Conservation (phyloP, 805 yeast genomes). For the Teunomyces funiuensis region DNA sequence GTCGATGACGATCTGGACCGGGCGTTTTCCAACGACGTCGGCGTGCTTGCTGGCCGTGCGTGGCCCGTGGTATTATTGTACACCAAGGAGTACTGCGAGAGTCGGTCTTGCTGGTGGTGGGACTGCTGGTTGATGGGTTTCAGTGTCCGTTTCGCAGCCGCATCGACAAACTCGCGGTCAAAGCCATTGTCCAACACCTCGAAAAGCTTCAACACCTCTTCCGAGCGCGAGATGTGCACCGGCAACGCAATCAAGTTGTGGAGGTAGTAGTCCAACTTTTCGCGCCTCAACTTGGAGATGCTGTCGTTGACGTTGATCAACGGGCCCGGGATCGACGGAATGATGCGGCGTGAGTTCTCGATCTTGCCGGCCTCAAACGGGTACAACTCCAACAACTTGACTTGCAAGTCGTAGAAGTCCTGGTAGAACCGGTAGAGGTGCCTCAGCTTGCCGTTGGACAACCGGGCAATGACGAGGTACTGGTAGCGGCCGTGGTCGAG, state of each 20-base stretch:
- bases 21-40: slow-evolving; percentile 7
- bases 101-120: slow-evolving; percentile 50
- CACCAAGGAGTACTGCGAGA: slow-evolving; percentile 49
- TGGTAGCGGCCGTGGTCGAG: slow-evolving; percentile 86
- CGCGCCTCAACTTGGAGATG: slow-evolving; percentile 53
- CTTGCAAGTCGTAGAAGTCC: slow-evolving; percentile 94
- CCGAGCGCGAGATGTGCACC: slow-evolving; percentile 66
- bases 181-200: slow-evolving; percentile 58
- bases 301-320: slow-evolving; percentile 83
- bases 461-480: slow-evolving; percentile 69
- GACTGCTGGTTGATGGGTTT: slow-evolving; percentile 41
- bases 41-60: slow-evolving; percentile 1
- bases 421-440: slow-evolving; percentile 86
- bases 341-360: slow-evolving; percentile 69
- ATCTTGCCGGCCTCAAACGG: slow-evolving; percentile 92
- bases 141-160: slow-evolving; percentile 19
- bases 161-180: slow-evolving; percentile 47
- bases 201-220: slow-evolving; percentile 69
- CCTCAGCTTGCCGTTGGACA: slow-evolving; percentile 67
- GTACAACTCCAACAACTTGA: slow-evolving; percentile 73
- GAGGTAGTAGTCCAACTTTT: slow-evolving; percentile 53
- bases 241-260: slow-evolving; percentile 70
- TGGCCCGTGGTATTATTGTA: slow-evolving; percentile 25
- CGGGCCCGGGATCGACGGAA: slow-evolving; percentile 97
- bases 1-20: slow-evolving; percentile 23